Evolutionary conservation across 495 filamentous ascomycete genomes (phyloP), one percentile per base, ranked within the genome.

Genomic region (Penicillium samsonianum): DNA sequence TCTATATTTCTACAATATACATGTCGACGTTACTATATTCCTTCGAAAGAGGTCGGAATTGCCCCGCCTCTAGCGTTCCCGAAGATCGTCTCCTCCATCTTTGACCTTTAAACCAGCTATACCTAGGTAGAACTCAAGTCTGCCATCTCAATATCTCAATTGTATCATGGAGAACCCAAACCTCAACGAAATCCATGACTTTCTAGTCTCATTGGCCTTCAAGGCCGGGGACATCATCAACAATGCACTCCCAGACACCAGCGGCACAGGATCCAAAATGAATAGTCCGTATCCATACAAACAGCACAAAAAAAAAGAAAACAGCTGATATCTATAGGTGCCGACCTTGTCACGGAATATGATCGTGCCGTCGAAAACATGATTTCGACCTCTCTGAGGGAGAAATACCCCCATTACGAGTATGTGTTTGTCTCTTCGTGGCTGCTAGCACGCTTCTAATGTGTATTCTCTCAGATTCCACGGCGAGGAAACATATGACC

Each of bases 311-410:
- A 26, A 28, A 31, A 30, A 7, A n/a, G 40, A 11, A 37, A 53
- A 33, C 50, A 43, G 55, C 49, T 71, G 28, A 61, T 14, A 5
- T 19, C 25, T 53, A 4, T 45, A 90, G 88, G 88, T 55, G 87
- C 85, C 57, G 91, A 96, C 69, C 82, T 95, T 31, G 91, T 96
- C 30, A 96, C 91, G 23, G 87, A 93, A 71, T 91, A 90, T 59
- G 91, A 96, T 73, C 84, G 83, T 61, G 90, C 88, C 2, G 88
- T 96, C 42, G 91, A 96, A 65, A 80, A 78, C 23, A 84, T 91
- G 76, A 83, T 95, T 50, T 85, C 83, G 4, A 77, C 78, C 2
- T 77, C 76, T n/a, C 79, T 96, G 26, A 76, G 70, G 42, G 65
- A 77, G 23, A 78, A 77, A 55, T 93, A 89, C 72, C 90, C 91